phyloP scores from a whole-genome alignment of 495 filamentous ascomycete genomes.

The Achaetomiella virescens region DNA sequence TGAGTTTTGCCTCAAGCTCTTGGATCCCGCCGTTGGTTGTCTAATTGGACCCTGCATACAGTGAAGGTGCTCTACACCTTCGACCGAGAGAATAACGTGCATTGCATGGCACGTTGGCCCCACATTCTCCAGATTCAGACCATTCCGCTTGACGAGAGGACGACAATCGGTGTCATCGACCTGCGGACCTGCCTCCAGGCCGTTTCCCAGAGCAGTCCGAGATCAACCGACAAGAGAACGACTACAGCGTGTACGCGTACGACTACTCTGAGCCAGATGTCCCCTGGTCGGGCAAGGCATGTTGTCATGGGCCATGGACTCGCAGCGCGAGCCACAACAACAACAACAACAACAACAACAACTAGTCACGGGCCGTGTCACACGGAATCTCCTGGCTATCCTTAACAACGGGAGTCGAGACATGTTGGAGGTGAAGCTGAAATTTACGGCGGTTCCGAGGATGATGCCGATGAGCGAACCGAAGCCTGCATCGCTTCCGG shows the following conservation, averaged over 20 bases:
- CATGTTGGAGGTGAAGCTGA: slow-evolving; percentile 89
- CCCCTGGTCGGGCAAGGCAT: slow-evolving; percentile 94
- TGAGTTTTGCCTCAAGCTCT: slow-evolving; percentile 27
- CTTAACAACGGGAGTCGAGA: slow-evolving; percentile 81
- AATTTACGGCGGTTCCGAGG: slow-evolving; percentile 74
- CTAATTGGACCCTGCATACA: slow-evolving; percentile 33
- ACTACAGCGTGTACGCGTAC: slow-evolving; percentile 94
- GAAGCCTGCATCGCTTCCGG: slow-evolving; percentile 27
- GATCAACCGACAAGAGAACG: slow-evolving; percentile 72
- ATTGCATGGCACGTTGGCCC: slow-evolving; percentile 87
- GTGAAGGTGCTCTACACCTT: slow-evolving; percentile 98
- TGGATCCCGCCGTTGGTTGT: neutral
- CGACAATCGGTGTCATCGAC: slow-evolving; percentile 78
- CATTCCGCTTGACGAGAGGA: slow-evolving; percentile 65
- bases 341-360: slow-evolving; percentile 52
- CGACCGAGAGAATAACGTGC: slow-evolving; percentile 79
- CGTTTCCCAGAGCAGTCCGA: slow-evolving; percentile 71
- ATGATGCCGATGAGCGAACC: slow-evolving; percentile 29
- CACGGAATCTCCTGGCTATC: slow-evolving; percentile 72
- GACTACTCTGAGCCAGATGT: slow-evolving; percentile 94
- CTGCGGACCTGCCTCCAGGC: slow-evolving; percentile 86
- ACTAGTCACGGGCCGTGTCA: slow-evolving; percentile 85
- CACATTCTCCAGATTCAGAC: slow-evolving; percentile 74
- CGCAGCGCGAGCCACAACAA: slow-evolving; percentile 46
- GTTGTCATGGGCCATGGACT: slow-evolving; percentile 74